Base-by-base conservation (phyloP, 2,329 filamentous ascomycete genomes). In the Colletotrichum magnum region DNA sequence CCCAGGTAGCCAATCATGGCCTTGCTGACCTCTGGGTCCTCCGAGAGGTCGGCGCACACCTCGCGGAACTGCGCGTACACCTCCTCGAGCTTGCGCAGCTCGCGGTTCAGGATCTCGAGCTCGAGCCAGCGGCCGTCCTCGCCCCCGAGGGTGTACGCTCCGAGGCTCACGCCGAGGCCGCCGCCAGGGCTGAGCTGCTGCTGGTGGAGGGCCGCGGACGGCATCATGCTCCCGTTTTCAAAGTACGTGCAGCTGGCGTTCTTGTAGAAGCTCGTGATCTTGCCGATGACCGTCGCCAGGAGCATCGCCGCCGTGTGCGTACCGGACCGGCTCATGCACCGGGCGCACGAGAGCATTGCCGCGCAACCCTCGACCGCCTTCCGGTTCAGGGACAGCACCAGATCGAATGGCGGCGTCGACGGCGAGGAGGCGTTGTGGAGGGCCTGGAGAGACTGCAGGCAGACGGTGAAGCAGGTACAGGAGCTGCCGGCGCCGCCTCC, bases 311-410 rank as follows among this genome's bases (percentile, higher is more conserved):
- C 78, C 1, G 84, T 85, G 56, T 84, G 81, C 4, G 79, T 81
- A 2, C 81, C 82, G 1, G 80, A 80, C 13, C 79, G 77, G 64
- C 77, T 80, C 77, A 86, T 82, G 74, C 85, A 87, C 26, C 77
- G 76, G 0, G 76, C 61, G 72, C 85, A 87, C 21, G 77, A 76
- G 4, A 87, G 78, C 82, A 87, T 84, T 1, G 78, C 76, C 1
- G 81, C 79, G 68, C 85, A 87, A n/a, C 78, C 81, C 50, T 85
- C 83, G 13, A 87, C 82, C 0, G 85, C 85, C 68, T 82, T 84
- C 24, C 82, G 79, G 73, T 85, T 86, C 43, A 85, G 76, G 12
- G 78, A 79, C 4, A 87, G 75, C 4, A 86, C 81, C 2, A 82
- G 72, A 58, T 86, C 84, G 62, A 86, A 84, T 0, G 83, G 79